Evolutionary conservation across 2,329 filamentous ascomycete species (phyloP).

Genomic region (Cladosporium cucumerinum): DNA sequence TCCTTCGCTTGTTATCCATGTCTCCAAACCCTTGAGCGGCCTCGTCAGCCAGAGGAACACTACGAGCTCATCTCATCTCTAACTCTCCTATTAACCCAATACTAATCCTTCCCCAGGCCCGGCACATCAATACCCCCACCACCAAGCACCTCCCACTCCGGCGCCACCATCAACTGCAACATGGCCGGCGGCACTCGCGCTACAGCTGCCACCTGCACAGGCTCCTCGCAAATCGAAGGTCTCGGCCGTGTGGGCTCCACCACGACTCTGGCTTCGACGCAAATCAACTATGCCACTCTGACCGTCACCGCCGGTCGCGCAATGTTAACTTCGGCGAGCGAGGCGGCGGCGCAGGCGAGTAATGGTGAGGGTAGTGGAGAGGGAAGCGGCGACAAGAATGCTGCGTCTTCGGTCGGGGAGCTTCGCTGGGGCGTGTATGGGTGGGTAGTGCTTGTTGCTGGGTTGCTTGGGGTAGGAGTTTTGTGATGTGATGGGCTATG

Average conservation of each 20-base stretch:
- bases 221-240: slow-evolving; percentile 22
- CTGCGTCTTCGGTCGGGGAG: not conserved
- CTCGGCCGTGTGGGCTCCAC: slow-evolving; percentile 29
- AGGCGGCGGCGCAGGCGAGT: not conserved
- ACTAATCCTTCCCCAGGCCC: not conserved
- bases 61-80: not conserved
- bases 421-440: not conserved
- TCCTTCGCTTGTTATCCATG: not conserved
- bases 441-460: not conserved
- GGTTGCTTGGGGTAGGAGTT: not conserved
- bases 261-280: slow-evolving; percentile 27
- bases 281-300: slow-evolving; percentile 29
- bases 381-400: not conserved
- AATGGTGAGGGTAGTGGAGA: not conserved
- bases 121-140: slow-evolving; percentile 17
- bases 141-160: slow-evolving; percentile 4
- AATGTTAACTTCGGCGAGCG: not conserved
- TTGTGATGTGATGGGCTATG: not conserved
- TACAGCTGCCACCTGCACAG: slow-evolving; percentile 25
- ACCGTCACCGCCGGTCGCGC: slow-evolving; percentile 28
- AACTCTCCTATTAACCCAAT: not conserved
- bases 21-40: not conserved
- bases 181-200: slow-evolving; percentile 24
- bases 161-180: slow-evolving; percentile 25
- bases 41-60: not conserved